Base-by-base conservation (phyloP, 257 asterid species). In the Nicotiana obtusifolia region DNA sequence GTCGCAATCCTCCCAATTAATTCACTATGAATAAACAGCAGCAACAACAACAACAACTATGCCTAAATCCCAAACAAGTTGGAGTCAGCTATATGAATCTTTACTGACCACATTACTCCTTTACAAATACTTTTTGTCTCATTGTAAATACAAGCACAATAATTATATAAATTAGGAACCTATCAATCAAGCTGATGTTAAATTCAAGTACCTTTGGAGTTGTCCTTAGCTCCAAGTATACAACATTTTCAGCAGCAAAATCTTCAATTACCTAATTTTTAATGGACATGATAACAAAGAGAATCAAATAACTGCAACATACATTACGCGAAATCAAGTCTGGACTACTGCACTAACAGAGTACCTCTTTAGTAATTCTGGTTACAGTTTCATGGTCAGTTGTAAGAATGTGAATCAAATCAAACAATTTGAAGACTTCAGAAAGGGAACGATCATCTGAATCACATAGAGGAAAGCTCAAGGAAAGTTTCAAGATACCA, bases 351-450 rank as follows among this genome's bases (percentile, higher is more conserved):
- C 41, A 33, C 16, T 4, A 83, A 62, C 26, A 78, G 5, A 13
- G 3, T 76, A 93, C 98, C 98, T 95, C 99, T 89, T 89, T 90
- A 83, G 97, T 92, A 86, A 95, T 92, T 85, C 95, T 90, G 61
- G 97, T 81, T 82, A 95, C 93, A 71, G 97, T 90, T 87, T 87
- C 81, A 82, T 94, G 99, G 88, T 94, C 95, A 24, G 98, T 91
- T 4, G 98, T 92, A 77, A 95, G 85, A 81, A 90, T 76, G 86
- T 94, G 97, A 84, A 95, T 95, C 83, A 95, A 88, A 86, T 95
- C 97, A 83, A 95, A 95, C 90, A 95, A 60, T 89, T 92, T 94
- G 94, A 95, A 95, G 80, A 92, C 99, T 87, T 95, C 97, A 60
- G 16, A 66, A 80, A 95, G 95, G 33, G 98, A 83, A 33, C 97